Base-by-base conservation (phyloP, 495 filamentous ascomycete species). In the Diplogelasinospora grovesii region DNA sequence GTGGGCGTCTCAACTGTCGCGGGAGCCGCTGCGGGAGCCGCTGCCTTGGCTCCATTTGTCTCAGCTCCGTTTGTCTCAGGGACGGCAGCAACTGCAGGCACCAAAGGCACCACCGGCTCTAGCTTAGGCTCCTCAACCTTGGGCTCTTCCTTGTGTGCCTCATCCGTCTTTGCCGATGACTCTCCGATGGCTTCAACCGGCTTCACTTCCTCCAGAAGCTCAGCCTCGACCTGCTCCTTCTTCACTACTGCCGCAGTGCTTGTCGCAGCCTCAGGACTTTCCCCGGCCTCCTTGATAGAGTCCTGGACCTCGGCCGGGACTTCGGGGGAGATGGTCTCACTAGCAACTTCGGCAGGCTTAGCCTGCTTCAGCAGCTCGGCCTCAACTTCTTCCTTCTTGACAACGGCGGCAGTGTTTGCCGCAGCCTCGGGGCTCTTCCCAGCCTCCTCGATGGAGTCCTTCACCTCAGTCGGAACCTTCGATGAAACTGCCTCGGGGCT, bases 311-410 rank as follows among this genome's bases (percentile, higher is more conserved):
- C 21, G 3, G n/a, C n/a, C n/a, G n/a, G n/a, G 35, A 16, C 22
- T 8, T 22, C 8, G 21, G 11, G 8, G n/a, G n/a, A n/a, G n/a
- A n/a, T n/a, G n/a, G n/a, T n/a, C n/a, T n/a, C n/a, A n/a, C n/a
- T n/a, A 4, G 86, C 82, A 3, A 74, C 74, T 36, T 72, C 71
- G 20, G 58, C 49, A 3, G 55, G 41, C 41, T 66, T 53, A 11
- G 67, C 61, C 40, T 69, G 50, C 40, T 72, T 64, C 34, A 79
- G 64, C 2, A 88, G 64, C 60, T 89, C 79, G 15, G 75, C 51
- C 63, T 90, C 87, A 22, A 86, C 67, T 13, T 73, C 79, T 57
- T 76, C 78, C 77, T 94, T 94, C 57, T 89, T 84, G 41, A 76
- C 73, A 7, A 92, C 83, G 3, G 77, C 78, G 28, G 72, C 71